Evolutionary conservation across 352 stramenopile genomes (phyloP).

Genomic region (Phytopythium chamaehyphon): DNA sequence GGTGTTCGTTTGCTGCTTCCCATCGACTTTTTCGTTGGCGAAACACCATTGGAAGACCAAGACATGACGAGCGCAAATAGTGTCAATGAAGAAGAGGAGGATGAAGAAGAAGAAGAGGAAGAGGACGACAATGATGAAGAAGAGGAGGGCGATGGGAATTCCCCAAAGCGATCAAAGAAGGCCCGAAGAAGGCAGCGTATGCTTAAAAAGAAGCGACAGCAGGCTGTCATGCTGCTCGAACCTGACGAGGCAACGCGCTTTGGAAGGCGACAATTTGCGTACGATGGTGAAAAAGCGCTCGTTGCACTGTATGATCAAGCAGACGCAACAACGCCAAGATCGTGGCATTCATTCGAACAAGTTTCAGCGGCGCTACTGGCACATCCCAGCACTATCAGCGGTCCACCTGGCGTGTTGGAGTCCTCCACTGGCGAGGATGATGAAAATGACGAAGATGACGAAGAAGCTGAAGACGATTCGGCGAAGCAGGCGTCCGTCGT

Average conservation of each 20-base stretch:
- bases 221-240: constrained; percentile 23
- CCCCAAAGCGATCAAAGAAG: constrained; percentile 12
- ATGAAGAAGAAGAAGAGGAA: constrained; percentile 37
- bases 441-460: constrained; percentile 20
- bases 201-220: constrained; percentile 17
- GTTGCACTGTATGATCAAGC: constrained; percentile 14
- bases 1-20: constrained; percentile 51
- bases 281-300: constrained; percentile 40
- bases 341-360: constrained; percentile 18
- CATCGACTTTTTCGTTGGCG: constrained; percentile 57
- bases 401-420: constrained; percentile 3
- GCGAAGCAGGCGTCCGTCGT: background rate
- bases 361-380: constrained; percentile 16
- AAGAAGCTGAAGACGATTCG: constrained; percentile 22
- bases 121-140: constrained; percentile 25
- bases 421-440: background rate
- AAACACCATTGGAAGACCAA: constrained; percentile 41
- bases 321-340: background rate
- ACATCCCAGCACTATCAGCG: constrained; percentile 12
- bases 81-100: constrained; percentile 25
- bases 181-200: constrained; percentile 12
- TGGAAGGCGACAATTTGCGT: constrained; percentile 18
- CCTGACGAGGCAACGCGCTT: constrained; percentile 25
- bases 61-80: constrained; percentile 9
- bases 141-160: constrained; percentile 10